phyloP scores from a whole-genome alignment of 1,284 basidiomycete species.

The Cutaneotrichosporon sp. region DNA sequence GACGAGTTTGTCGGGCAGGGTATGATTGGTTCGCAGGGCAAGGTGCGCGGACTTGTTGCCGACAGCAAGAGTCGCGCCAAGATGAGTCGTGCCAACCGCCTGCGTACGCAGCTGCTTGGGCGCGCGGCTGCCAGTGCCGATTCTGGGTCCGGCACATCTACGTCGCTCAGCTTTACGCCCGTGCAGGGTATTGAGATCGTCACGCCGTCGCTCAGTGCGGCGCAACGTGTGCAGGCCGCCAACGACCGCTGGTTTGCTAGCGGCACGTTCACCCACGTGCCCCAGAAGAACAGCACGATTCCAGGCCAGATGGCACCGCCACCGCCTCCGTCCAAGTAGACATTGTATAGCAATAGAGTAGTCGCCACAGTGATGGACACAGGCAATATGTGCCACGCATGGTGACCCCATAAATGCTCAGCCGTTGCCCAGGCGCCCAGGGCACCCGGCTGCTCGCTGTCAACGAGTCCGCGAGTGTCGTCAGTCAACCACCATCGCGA shows the following conservation, averaged over 20 bases:
- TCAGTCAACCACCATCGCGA: neutral
- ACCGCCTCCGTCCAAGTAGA: neutral
- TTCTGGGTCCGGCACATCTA: conserved; percentile 73
- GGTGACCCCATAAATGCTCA: neutral
- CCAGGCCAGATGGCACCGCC: conserved; percentile 38
- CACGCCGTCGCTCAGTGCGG: conserved; percentile 66
- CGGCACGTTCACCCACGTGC: conserved; percentile 66
- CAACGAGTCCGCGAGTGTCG: neutral
- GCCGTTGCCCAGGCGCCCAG: neutral
- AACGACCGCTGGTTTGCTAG: conserved; percentile 89
- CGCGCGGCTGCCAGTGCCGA: conserved; percentile 63
- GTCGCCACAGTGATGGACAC: neutral
- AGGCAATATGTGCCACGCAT: neutral
- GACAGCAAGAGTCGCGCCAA: conserved; percentile 90
- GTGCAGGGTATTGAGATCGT: conserved; percentile 95
- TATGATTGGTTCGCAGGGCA: conserved; percentile 89
- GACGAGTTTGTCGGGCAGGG: conserved; percentile 96
- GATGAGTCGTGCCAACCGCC: conserved; percentile 92
- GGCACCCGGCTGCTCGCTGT: too few species aligned
- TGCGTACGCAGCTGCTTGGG: conserved; percentile 78
- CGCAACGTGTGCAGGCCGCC: conserved; percentile 81
- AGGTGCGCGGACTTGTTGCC: conserved; percentile 78
- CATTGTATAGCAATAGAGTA: conserved; percentile 1
- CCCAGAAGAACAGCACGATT: conserved; percentile 45
- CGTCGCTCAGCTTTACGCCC: conserved; percentile 90